Conservation (phyloP, 1,139 yeast genomes). For the Hemisphaericaspora subhashii region DNA sequence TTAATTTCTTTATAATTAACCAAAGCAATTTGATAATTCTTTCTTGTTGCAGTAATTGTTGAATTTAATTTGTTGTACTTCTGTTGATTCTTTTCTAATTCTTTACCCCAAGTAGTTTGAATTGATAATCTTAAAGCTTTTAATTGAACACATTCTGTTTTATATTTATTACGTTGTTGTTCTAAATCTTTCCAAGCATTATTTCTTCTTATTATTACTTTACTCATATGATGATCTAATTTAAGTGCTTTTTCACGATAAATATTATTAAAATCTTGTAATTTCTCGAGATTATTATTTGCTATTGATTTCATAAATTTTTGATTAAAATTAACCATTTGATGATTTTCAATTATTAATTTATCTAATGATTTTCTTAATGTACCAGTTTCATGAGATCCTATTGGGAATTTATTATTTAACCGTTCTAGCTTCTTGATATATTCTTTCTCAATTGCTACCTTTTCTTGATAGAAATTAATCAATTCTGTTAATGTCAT, state of each 20-base stretch:
- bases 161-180: constrained; percentile 54
- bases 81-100: constrained; percentile 63
- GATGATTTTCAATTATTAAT: constrained; percentile 51
- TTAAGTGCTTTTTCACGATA: constrained; percentile 34
- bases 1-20: constrained; percentile 63
- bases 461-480: constrained; percentile 49
- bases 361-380: constrained; percentile 61
- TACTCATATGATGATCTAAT: constrained; percentile 39
- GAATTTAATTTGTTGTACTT: constrained; percentile 59
- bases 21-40: constrained; percentile 61
- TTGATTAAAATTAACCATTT: constrained; percentile 32
- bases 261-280: constrained; percentile 29
- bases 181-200: constrained; percentile 35
- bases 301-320: constrained; percentile 35
- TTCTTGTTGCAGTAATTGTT: constrained; percentile 47
- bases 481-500: constrained; percentile 43
- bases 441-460: constrained; percentile 73
- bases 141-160: constrained; percentile 57
- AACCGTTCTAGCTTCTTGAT: constrained; percentile 52
- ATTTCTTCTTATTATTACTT: constrained; percentile 26
- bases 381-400: constrained; percentile 60
- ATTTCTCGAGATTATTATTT: constrained; percentile 35
- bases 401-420: constrained; percentile 47
- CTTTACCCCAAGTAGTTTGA: constrained; percentile 77
- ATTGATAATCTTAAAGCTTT: constrained; percentile 62